These are phyloP conservation scores for Suillus americanus DNA, from an alignment of 768 basidiomycete species.

Conservation along the genomic window DNA sequence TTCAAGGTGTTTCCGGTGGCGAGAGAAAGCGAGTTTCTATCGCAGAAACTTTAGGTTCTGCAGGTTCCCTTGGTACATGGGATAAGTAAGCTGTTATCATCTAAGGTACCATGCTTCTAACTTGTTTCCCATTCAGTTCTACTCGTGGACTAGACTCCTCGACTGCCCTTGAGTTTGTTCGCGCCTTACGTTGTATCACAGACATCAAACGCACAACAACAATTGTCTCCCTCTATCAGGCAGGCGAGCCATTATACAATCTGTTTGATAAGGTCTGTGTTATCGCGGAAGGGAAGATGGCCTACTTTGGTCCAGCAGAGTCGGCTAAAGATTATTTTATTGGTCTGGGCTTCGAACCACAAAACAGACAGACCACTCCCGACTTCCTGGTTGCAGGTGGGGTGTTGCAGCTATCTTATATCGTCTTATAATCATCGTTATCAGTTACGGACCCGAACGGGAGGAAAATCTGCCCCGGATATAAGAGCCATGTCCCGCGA, in stretches of 20 bases:
- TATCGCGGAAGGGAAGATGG: conserved; percentile 59
- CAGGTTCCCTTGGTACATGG: neutral
- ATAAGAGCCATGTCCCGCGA: conserved; percentile 29
- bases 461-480: conserved; percentile 44
- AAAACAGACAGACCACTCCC: conserved; percentile 59
- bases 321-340: conserved; percentile 59
- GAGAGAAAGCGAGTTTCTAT: conserved; percentile 87
- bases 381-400: conserved; percentile 50
- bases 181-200: conserved; percentile 67
- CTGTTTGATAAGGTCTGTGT: conserved; percentile 74
- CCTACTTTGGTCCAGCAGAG: conserved; percentile 57
- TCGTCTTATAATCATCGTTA: neutral
- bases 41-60: conserved; percentile 65
- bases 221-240: conserved; percentile 85
- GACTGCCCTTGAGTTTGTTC: conserved; percentile 74
- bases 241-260: conserved; percentile 64
- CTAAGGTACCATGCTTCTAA: neutral
- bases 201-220: conserved; percentile 54
- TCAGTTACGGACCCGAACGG: conserved; percentile 61
- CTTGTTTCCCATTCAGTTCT: conserved; percentile 59
- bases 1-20: conserved; percentile 73
- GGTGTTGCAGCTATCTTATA: neutral
- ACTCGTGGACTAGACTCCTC: conserved; percentile 69
- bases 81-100: neutral
- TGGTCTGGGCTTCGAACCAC: conserved; percentile 55